phyloP scores from a whole-genome alignment of 768 basidiomycete genomes.

The Leccinum subgranulosum region DNA sequence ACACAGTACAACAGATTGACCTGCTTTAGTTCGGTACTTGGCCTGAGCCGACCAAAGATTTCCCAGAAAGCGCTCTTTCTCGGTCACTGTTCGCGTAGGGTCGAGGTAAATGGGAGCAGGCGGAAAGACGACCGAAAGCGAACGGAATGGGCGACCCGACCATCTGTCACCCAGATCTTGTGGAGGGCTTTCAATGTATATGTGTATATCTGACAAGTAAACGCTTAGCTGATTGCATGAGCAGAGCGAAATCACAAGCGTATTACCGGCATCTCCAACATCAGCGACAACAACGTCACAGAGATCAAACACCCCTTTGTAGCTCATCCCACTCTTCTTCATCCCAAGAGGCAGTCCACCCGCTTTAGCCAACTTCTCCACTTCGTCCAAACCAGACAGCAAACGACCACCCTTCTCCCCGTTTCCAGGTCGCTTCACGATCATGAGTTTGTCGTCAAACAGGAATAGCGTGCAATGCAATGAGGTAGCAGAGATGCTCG shows the following conservation, averaged over 20 bases:
- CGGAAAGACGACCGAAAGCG: slow-evolving; percentile 73
- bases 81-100: slow-evolving; percentile 55
- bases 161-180: slow-evolving; percentile 82
- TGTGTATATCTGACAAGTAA: slow-evolving; percentile 65
- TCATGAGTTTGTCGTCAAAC: slow-evolving; percentile 91
- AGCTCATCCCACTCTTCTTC: slow-evolving; percentile 80
- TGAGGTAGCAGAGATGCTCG: slow-evolving; percentile 40
- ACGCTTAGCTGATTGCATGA: slow-evolving; percentile 6
- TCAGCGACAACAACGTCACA: slow-evolving; percentile 82
- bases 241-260: background rate
- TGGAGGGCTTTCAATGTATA: slow-evolving; percentile 82
- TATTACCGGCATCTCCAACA: slow-evolving; percentile 78
- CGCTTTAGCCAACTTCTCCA: slow-evolving; percentile 68
- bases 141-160: slow-evolving; percentile 83
- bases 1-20: slow-evolving; percentile 69
- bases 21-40: slow-evolving; percentile 65
- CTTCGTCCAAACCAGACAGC: slow-evolving; percentile 72
- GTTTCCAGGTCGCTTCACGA: slow-evolving; percentile 80
- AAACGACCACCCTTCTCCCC: slow-evolving; percentile 72
- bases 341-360: slow-evolving; percentile 59
- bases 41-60: slow-evolving; percentile 91
- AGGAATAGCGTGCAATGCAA: slow-evolving; percentile 88
- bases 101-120: slow-evolving; percentile 65
- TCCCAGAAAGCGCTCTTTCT: slow-evolving; percentile 82
- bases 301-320: slow-evolving; percentile 82